Percentiles rank a stretch among this genome's conserved stretches.
Evolutionary conservation across 345 rosid species (phyloP).

Genomic region (Sonneratia alba): DNA sequence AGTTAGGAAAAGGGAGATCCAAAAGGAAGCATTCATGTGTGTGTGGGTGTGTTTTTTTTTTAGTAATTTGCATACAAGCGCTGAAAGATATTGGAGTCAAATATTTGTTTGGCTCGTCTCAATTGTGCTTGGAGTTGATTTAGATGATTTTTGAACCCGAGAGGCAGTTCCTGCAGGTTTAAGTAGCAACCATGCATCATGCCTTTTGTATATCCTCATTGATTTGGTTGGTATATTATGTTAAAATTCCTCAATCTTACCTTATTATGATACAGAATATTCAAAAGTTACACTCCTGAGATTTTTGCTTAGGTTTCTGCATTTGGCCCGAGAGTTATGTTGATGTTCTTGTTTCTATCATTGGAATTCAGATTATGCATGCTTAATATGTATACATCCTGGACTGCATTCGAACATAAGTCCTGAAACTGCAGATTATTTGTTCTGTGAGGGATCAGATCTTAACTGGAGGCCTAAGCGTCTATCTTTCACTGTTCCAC

Average conservation of each 20-base stretch:
- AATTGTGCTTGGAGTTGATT: too few species aligned
- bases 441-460: conserved; percentile 65
- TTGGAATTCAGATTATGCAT: neutral
- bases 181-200: neutral
- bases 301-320: neutral
- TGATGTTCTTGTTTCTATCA: neutral
- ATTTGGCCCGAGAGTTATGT: neutral
- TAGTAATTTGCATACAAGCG: neutral
- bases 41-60: neutral
- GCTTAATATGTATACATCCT: too few species aligned
- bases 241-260: neutral
- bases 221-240: neutral
- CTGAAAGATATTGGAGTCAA: neutral
- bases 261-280: neutral
- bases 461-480: conserved; percentile 81
- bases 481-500: conserved; percentile 83
- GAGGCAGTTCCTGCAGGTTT: neutral
- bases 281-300: neutral
- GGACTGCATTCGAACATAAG: too few species aligned
- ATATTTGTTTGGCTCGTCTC: neutral
- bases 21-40: neutral
- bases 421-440: conserved; percentile 39
- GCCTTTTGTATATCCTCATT: neutral
- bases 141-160: too few species aligned
- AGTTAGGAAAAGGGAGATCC: neutral